These are phyloP conservation scores for Suillus brevipes DNA, from an alignment of 768 basidiomycete species.

Conservation along the genomic window DNA sequence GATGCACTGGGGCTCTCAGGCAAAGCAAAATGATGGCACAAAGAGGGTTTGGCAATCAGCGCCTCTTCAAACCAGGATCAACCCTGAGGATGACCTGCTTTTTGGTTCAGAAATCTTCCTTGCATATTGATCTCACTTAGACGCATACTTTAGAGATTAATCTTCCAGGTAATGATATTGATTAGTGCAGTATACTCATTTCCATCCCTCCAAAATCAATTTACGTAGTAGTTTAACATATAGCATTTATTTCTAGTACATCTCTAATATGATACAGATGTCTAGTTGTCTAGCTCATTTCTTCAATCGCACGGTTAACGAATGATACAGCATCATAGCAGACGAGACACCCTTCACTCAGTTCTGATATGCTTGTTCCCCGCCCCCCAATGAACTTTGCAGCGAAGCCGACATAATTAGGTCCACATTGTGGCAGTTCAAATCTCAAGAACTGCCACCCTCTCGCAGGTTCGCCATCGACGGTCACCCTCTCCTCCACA, in stretches of 20 bases:
- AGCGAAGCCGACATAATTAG: conserved; percentile 65
- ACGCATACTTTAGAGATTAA: neutral
- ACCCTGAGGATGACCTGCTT: conserved; percentile 33
- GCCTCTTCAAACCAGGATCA: conserved; percentile 37
- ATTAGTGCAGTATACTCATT: neutral
- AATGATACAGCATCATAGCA: conserved; percentile 50
- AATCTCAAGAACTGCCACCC: conserved; percentile 76
- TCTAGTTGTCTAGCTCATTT: conserved; percentile 30
- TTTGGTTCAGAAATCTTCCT: conserved; percentile 29
- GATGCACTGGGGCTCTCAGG: conserved; percentile 70
- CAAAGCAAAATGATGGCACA: conserved; percentile 41
- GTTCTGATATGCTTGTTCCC: conserved; percentile 31
- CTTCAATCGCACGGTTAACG: conserved; percentile 46
- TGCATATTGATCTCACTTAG: conserved; percentile 26
- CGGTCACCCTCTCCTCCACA: conserved; percentile 45
- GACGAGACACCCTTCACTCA: conserved; percentile 42
- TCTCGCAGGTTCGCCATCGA: conserved; percentile 55
- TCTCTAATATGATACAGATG: conserved; percentile 16
- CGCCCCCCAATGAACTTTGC: conserved; percentile 58
- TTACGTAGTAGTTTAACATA: conserved; percentile 17
- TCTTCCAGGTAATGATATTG: conserved; percentile 14
- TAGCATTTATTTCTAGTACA: conserved; percentile 19
- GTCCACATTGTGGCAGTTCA: conserved; percentile 45
- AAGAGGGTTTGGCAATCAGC: conserved; percentile 56
- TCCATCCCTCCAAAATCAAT: neutral